phyloP scores from a whole-genome alignment of 2,329 filamentous ascomycete species.

The Parascedosporium putredinis region DNA sequence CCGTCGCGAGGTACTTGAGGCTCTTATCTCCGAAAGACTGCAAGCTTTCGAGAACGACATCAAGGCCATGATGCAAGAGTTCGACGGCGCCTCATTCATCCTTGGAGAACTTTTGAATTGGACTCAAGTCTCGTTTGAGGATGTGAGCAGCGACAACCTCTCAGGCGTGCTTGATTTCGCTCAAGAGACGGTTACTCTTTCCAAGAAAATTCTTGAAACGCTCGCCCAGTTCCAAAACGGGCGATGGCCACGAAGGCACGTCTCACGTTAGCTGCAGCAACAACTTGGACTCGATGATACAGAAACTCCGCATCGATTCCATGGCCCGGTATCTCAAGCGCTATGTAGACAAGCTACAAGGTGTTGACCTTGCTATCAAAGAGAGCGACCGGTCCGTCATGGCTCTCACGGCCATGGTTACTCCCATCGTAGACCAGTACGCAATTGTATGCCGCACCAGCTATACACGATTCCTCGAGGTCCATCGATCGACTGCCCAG shows the following conservation, averaged over 20 bases:
- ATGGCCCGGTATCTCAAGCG: slow-evolving; percentile 34
- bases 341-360: slow-evolving; percentile 26
- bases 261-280: slow-evolving; percentile 5
- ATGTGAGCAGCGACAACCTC: slow-evolving; percentile 14
- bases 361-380: slow-evolving; percentile 19
- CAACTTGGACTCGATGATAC: slow-evolving; percentile 31
- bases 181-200: slow-evolving; percentile 48
- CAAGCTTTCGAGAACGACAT: slow-evolving; percentile 30
- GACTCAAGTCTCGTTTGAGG: slow-evolving; percentile 30
- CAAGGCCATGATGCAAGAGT: slow-evolving; percentile 21
- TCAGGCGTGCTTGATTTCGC: slow-evolving; percentile 34
- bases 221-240: slow-evolving; percentile 59
- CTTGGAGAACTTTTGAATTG: slow-evolving; percentile 58
- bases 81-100: slow-evolving; percentile 53
- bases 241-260: slow-evolving; percentile 17
- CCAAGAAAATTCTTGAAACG: slow-evolving; percentile 68
- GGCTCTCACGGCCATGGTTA: slow-evolving; percentile 27
- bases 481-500: slow-evolving; percentile 63
- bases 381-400: slow-evolving; percentile 19
- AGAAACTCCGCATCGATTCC: slow-evolving; percentile 47
- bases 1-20: slow-evolving; percentile 21
- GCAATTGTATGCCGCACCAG: slow-evolving; percentile 47
- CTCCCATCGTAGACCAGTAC: slow-evolving; percentile 70
- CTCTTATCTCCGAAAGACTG: slow-evolving; percentile 26
- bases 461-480: slow-evolving; percentile 44